Percentiles rank a stretch among this genome's conserved stretches.
These are phyloP conservation scores for Leptodontidium sp. DNA, from an alignment of 2,329 filamentous ascomycete genomes.

Conservation along the genomic window DNA sequence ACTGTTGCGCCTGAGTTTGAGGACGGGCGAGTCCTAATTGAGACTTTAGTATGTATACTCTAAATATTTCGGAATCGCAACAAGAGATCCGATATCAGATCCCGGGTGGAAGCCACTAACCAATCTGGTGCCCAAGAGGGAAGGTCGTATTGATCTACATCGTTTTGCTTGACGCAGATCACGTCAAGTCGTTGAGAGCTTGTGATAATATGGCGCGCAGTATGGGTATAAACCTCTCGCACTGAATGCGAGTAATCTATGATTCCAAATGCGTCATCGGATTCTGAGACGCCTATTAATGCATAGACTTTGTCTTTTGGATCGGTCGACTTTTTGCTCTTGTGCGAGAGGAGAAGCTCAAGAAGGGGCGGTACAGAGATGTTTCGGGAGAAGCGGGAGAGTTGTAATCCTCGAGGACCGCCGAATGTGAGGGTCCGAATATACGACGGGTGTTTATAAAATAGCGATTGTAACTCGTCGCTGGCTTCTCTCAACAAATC, in stretches of 20 bases:
- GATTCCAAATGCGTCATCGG: constrained; percentile 32
- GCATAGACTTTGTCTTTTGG: constrained; percentile 45
- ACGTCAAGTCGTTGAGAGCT: constrained; percentile 38
- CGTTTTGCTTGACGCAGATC: constrained; percentile 41
- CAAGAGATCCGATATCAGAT: neutral
- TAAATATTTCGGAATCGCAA: neutral
- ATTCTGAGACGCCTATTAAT: constrained; percentile 41
- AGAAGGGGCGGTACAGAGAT: constrained; percentile 35
- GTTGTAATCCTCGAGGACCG: constrained; percentile 38
- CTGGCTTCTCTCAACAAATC: constrained; percentile 35
- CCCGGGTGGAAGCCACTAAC: constrained; percentile 5
- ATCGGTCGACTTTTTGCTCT: constrained; percentile 43
- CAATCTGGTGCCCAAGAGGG: constrained; percentile 43
- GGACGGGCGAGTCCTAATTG: constrained; percentile 28
- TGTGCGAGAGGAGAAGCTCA: constrained; percentile 41
- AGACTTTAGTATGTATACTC: too few species aligned
- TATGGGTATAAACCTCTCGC: constrained; percentile 38
- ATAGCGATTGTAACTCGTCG: constrained; percentile 29
- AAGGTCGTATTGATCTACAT: constrained; percentile 26
- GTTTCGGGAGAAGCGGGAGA: constrained; percentile 36
- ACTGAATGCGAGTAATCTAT: constrained; percentile 40
- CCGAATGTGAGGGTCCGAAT: constrained; percentile 36
- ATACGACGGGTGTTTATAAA: constrained; percentile 34
- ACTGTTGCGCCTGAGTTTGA: constrained; percentile 24
- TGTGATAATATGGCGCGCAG: constrained; percentile 40